phyloP scores from a whole-genome alignment of 345 rosid genomes.

The Populus tremula region DNA sequence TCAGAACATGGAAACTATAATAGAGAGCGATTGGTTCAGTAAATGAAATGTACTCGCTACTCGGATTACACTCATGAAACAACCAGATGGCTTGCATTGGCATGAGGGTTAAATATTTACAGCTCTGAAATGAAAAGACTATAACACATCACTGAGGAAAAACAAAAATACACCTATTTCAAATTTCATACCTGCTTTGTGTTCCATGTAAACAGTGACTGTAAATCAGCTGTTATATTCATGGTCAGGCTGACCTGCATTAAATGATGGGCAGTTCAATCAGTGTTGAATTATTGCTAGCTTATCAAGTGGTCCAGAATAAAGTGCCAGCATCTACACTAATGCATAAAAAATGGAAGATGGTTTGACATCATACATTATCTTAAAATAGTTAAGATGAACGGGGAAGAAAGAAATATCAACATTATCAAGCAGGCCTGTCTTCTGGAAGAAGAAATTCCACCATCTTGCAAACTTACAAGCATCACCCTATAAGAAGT shows the following conservation, averaged over 20 bases:
- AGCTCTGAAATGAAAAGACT: not conserved
- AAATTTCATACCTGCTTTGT: conserved; percentile 75
- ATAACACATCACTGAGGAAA: not conserved
- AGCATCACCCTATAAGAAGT: not conserved
- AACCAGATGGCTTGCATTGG: not conserved
- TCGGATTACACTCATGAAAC: not conserved
- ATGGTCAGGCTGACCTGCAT: conserved; percentile 82
- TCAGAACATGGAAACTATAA: not conserved
- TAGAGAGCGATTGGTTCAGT: not conserved
- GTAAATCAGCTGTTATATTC: conserved; percentile 83
- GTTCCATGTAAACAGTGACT: conserved; percentile 93
- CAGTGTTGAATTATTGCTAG: not conserved
- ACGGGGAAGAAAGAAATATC: not conserved
- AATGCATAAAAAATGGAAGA: not conserved
- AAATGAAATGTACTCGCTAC: not conserved
- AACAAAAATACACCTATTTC: not conserved
- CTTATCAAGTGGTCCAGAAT: not conserved
- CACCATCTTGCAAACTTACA: not conserved
- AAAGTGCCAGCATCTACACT: too few relatives aligned
- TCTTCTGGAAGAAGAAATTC: not conserved
- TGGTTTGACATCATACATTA: not conserved
- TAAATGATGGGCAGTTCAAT: conserved; percentile 1
- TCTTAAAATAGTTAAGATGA: not conserved
- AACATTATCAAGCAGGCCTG: not conserved
- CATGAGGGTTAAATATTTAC: not conserved